Base-by-base conservation (phyloP, 192 early-diverging fungal genomes). In the Backusella sp. region DNA sequence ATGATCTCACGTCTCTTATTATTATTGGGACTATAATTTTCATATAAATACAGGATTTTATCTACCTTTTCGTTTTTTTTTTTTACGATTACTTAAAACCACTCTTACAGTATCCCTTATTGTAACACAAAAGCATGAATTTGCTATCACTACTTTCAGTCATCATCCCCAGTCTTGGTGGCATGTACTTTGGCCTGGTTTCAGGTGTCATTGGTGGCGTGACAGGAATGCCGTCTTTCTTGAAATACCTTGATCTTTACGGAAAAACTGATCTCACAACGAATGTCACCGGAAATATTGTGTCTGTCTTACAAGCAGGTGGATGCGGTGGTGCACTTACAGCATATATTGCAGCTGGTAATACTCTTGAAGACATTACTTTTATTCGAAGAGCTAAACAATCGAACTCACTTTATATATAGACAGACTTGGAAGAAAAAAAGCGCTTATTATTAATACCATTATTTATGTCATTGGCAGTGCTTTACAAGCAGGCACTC, bases 391-490 rank as follows among this genome's bases (percentile, higher is more conserved):
- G 14, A 17, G 15, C 15, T 44, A 17, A 44, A 44, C 0, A 44
- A 19, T 44, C 42, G 4, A 44, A 44, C 41, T 23, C 30, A 68
- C 30, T 35, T 3, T 37, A 37, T 39, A 23, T 23, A 39, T 69
- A 69, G 68, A 69, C 14, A 69, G 21, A 69, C 14, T 69, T 69
- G 68, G 68, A 69, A 69, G 68, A 37, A 35, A 69, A 23, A 35
- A 37, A 41, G 34, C 68, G 23, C 4, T 69, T 9, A 41, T 69
- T 9, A 39, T 69, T 21, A 15, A 23, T 69, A 69, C 68, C 0
- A 12, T 69, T 23, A 36, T 69, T 37, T 69, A 23, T 37, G 9
- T 69, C n/a, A 39, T 69, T 69, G 68, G 68, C 9, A 37, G 68
- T n/a, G 68, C 68, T 26, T 41, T 69, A 14, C 68, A 69, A 69